These are phyloP conservation scores for Podospora appendiculata DNA, from an alignment of 495 filamentous ascomycete genomes.

Conservation along the genomic window DNA sequence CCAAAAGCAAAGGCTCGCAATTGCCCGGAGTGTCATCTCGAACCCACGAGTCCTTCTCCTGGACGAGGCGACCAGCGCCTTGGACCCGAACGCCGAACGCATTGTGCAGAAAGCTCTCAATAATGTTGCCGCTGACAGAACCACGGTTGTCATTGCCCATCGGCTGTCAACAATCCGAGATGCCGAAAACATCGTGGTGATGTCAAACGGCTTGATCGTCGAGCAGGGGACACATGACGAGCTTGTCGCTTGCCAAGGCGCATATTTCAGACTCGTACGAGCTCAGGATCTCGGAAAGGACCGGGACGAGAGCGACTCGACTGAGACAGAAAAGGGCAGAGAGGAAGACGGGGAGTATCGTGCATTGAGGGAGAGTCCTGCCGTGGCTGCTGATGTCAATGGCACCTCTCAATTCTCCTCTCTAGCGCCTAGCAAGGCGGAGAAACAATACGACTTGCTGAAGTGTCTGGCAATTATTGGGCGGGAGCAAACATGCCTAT, in stretches of 20 bases:
- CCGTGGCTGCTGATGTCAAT: constrained; percentile 9
- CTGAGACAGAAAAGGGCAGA: not conserved
- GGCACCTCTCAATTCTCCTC: not conserved
- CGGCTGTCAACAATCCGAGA: constrained; percentile 57
- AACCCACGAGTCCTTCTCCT: constrained; percentile 69
- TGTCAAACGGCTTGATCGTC: constrained; percentile 47
- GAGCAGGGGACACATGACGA: constrained; percentile 59
- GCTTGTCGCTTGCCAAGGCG: constrained; percentile 45
- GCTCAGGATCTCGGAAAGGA: constrained; percentile 33
- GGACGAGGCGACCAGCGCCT: constrained; percentile 69
- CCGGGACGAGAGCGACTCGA: not conserved
- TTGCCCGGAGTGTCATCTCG: constrained; percentile 57
- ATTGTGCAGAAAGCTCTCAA: constrained; percentile 61
- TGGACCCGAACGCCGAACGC: constrained; percentile 59
- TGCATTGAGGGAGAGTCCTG: constrained; percentile 13
- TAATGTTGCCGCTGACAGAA: constrained; percentile 53
- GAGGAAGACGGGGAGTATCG: constrained; percentile 1
- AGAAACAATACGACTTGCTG: constrained; percentile 14
- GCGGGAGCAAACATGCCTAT: constrained; percentile 25
- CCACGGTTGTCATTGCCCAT: constrained; percentile 68
- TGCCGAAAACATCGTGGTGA: constrained; percentile 60
- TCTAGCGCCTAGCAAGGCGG: not conserved
- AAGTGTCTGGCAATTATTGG: constrained; percentile 32
- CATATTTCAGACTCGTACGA: constrained; percentile 37
- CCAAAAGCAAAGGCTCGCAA: constrained; percentile 57